Base-by-base conservation (phyloP, 345 rosid species). In the Populus deltoides region DNA sequence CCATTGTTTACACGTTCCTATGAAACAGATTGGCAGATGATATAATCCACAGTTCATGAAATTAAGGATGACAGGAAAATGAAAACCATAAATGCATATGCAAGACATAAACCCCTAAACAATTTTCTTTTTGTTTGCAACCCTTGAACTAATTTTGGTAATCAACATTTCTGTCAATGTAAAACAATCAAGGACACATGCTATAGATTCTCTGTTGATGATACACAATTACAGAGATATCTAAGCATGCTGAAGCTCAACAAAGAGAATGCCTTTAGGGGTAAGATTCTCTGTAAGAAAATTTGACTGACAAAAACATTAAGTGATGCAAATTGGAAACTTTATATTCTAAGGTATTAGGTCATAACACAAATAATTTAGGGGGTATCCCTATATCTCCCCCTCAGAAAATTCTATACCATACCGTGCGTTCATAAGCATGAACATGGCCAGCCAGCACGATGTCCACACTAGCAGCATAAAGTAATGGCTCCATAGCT, bases 401-500 rank as follows among this genome's bases (percentile, higher is more conserved):
- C 27, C 27, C 25, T 55, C 62, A 22, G 43, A 39, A 39, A 63
- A 41, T 33, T 59, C n/a, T 29, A 66, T 1, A 16, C 17, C 88
- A 75, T 87, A 96, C 99, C 78, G 94, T 72, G 77, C 94, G 93
- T 86, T 96, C 99, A 73, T 96, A 96, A 79, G 99, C 97, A 89
- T 96, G 99, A 55, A 96, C 98, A 76, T 93, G 97, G 20, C 99
- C 99, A 47, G 97, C 85, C 27, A 96, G 78, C 47, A 92, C 83
- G 6, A 96, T 47, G 82, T 96, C 99, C 41, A 88, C 98, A 69
- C 91, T 79, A 75, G 94, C 94, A 38, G 92, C 90, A 80, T 90
- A 85, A 45, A 96, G 90, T 83, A 96, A 81, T 55, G 95, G 95
- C 86, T 96, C 99, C 94, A 92, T 89, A 76, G 87, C 85, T 74